phyloP scores from a whole-genome alignment of 2,329 filamentous ascomycete species.

The Fusarium marasasianum region DNA sequence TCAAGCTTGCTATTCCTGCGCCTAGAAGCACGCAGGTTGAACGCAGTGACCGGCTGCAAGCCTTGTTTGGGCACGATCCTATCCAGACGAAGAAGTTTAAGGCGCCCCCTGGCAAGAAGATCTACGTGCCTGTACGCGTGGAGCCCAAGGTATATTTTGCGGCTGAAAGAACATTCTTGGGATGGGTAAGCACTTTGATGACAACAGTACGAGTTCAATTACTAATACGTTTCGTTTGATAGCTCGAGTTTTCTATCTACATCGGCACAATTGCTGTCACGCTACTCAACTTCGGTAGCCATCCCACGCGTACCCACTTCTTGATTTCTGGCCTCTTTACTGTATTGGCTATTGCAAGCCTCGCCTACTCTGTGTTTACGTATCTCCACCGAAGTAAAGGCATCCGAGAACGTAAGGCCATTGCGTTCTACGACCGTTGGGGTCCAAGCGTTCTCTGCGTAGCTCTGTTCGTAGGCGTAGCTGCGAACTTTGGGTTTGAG shows the following conservation, averaged over 20 bases:
- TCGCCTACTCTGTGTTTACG: slow-evolving; percentile 84
- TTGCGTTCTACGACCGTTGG: slow-evolving; percentile 89
- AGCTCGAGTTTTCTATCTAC: slow-evolving; percentile 96
- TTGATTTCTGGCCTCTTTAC: slow-evolving; percentile 82
- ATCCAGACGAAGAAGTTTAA: slow-evolving; percentile 70
- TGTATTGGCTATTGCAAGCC: slow-evolving; percentile 76
- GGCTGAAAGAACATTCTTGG: slow-evolving; percentile 93
- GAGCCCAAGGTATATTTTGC: slow-evolving; percentile 99
- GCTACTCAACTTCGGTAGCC: slow-evolving; percentile 80
- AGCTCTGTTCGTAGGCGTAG: slow-evolving; percentile 77
- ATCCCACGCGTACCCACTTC: slow-evolving; percentile 67
- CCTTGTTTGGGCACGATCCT: slow-evolving; percentile 64
- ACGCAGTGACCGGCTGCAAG: slow-evolving; percentile 62
- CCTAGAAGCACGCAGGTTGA: slow-evolving; percentile 67
- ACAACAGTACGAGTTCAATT: background rate
- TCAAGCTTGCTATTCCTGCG: slow-evolving; percentile 63
- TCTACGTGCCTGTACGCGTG: slow-evolving; percentile 94
- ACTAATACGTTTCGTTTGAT: slow-evolving; percentile 26
- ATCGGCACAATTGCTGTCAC: slow-evolving; percentile 88
- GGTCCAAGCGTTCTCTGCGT: slow-evolving; percentile 82
- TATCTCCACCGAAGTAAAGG: slow-evolving; percentile 90
- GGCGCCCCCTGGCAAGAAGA: slow-evolving; percentile 85
- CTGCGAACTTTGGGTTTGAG: slow-evolving; percentile 82
- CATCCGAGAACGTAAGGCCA: slow-evolving; percentile 84
- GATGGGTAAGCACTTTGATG: slow-evolving; percentile 73